Base-by-base conservation (phyloP, 805 yeast genomes). In the Teunomyces tritomae region DNA sequence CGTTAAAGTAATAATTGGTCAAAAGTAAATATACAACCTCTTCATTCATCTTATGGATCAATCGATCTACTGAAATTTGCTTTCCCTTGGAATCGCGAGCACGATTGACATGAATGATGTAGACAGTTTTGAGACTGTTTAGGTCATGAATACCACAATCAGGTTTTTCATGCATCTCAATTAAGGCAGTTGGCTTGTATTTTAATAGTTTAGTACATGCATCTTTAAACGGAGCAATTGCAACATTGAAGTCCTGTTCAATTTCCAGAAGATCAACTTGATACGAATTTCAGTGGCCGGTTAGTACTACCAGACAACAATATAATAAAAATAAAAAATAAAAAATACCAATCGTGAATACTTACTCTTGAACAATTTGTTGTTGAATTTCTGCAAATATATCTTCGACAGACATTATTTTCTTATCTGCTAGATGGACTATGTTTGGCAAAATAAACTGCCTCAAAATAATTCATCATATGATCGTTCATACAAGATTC, bases 11-110 rank as follows among this genome's bases (percentile, higher is more conserved):
- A 2, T 59, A 48, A 39, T 55, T 40, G 4, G 49, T n/a, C 32
- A 62, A 29, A 24, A 59, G 34, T 4, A 60, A 35, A 46, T 48
- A 55, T 28, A 58, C 45, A 13, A 53, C 48, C n/a, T 62, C 65
- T 44, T 62, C 65, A 13, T 46, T 33, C 27, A 58, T 42, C 41
- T 54, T 59, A 24, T 47, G 54, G 30, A 36, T 14, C 28, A 58
- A 41, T 14, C 62, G 51, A 30, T 60, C 63, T 27, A 53, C 55
- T 41, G 51, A 57, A 17, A 56, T 43, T 29, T 41, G 41, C 30
- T 51, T 59, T 8, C 57, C 43, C 6, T 47, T 39, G 16, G 29
- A 24, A 8, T 24, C 8, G n/a, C 6, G 14, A 10, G 13, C 29
- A 13, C 40, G 28, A 7, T 14, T 3, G n/a, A 26, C 40, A 20